Conservation (phyloP, 192 early-diverging fungal genomes). For the Linnemannia hyalina region DNA sequence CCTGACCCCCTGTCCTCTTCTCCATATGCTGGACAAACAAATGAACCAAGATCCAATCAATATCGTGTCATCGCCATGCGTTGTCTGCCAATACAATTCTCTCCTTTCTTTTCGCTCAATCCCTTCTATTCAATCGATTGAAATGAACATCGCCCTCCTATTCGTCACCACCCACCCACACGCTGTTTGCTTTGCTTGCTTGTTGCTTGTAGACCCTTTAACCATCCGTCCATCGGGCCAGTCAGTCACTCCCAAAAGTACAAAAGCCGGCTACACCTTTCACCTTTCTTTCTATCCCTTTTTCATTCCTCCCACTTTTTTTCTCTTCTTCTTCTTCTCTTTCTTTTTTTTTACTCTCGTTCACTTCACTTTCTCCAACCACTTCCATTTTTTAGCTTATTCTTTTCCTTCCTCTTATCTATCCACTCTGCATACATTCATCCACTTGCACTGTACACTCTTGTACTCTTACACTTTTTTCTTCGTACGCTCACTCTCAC, state of each 20-base stretch:
- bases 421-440: too few species aligned
- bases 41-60: conserved; percentile 50
- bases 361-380: too few species aligned
- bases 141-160: background rate
- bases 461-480: background rate
- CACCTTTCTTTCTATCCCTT: background rate
- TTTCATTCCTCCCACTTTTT: background rate
- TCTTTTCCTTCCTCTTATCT: background rate
- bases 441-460: too few species aligned
- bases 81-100: conserved; percentile 35
- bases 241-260: background rate
- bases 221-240: background rate
- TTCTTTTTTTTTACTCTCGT: background rate
- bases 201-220: background rate
- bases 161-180: background rate
- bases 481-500: background rate
- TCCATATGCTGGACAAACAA: conserved; percentile 26
- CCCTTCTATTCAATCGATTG: background rate
- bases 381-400: background rate
- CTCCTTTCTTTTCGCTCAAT: background rate
- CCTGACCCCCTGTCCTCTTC: too few species aligned
- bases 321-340: background rate
- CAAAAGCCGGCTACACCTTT: background rate
- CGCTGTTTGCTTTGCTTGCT: background rate
- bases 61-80: conserved; percentile 38